phyloP scores from a whole-genome alignment of 2,329 filamentous ascomycete species.

The Penicillium paneum region DNA sequence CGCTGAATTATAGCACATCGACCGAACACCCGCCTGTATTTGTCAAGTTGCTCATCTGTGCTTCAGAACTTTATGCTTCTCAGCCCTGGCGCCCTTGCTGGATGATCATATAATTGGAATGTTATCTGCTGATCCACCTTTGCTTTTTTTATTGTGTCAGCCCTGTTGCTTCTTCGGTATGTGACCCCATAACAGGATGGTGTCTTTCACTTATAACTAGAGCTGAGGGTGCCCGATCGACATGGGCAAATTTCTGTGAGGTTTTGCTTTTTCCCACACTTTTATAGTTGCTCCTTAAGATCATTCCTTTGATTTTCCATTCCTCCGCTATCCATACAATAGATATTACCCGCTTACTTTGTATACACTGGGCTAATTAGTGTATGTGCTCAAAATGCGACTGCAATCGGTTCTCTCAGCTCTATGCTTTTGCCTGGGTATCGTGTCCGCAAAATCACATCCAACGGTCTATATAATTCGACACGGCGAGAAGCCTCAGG shows the following conservation, averaged over 20 bases:
- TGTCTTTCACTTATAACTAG: not conserved
- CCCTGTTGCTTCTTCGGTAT: not conserved
- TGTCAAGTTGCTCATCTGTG: conserved; percentile 2
- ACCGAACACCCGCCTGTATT: not conserved
- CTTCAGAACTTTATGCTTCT: not conserved
- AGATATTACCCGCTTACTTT: not conserved
- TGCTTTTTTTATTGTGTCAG: not conserved
- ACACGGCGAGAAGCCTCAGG: conserved; percentile 29
- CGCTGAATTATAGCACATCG: not conserved
- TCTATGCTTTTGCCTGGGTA: not conserved
- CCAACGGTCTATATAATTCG: conserved; percentile 32
- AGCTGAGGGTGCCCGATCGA: not conserved
- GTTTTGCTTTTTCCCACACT: not conserved
- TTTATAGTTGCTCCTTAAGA: too few relatives aligned
- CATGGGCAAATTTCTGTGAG: not conserved
- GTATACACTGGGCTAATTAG: not conserved
- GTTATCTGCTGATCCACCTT: conserved; percentile 12
- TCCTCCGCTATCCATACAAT: not conserved
- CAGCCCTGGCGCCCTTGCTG: not conserved
- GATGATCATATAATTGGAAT: conserved; percentile 11
- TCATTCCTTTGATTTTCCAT: not conserved
- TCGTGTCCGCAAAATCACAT: conserved; percentile 4
- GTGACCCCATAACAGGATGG: not conserved
- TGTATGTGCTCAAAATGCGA: conserved; percentile 3
- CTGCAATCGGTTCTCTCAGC: not conserved